Evolutionary conservation across 2,329 filamentous ascomycete species (phyloP), one percentile per base, ranked within the genome.

Genomic region (Ceratocystis colombiana): DNA sequence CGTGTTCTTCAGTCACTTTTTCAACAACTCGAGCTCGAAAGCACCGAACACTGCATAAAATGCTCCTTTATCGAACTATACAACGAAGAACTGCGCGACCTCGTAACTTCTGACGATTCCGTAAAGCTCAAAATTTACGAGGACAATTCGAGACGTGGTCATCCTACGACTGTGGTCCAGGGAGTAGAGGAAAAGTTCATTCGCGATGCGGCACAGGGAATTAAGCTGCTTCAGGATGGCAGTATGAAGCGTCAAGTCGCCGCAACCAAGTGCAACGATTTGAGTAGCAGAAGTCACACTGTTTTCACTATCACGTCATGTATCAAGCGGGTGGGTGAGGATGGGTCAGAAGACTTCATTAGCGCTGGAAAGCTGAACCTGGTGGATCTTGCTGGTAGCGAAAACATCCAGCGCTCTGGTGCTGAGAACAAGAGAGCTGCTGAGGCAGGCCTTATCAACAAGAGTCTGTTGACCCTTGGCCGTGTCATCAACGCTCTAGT

Each of bases 41-140:
- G 88, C 25, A 83, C 82, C 1, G 94, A 99, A 72, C 90, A 87
- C 74, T 90, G 88, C 28, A 92, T 99, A 71, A 96, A 96, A 73
- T 96, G 92, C 77, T 99, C 95, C 0, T 99, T 97, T 73, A 97
- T 99, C 72, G 94, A 99, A 74, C 80, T 99, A 0, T 99, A 99
- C 79, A 99, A 99, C 74, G 94, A 99, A 75, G 94, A 99, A 72
- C 81, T 99, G 30, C 88, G 93, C 53, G 94, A 99, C 74, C 77
- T 99, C 44, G 84, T 97, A 3, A 86, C 93, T 0, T 76, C 81
- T 0, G 94, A 99, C 64, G 92, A 96, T 64, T 84, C 79, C 68
- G 80, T 84, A 12, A 97, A 96, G 75, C 79, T 99, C 64, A 99
- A 97, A 74, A 96, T 99, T 66, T 99, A 87, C 73, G 94, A 99